Evolutionary conservation across 257 asterid genomes (phyloP).

Genomic region (Penstemon davidsonii): DNA sequence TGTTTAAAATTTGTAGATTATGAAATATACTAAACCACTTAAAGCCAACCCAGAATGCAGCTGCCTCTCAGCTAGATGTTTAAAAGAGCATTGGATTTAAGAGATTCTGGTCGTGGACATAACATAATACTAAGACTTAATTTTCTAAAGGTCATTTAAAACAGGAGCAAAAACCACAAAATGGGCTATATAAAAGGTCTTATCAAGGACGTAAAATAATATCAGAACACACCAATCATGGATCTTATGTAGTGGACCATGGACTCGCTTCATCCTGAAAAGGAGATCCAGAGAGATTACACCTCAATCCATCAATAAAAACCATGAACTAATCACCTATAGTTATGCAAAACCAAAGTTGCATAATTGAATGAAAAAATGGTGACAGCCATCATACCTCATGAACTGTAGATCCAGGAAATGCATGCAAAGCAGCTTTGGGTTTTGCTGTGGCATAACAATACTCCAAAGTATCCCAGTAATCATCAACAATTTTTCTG

Average conservation of each 20-base stretch:
- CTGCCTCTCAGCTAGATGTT: slow-evolving; percentile 4
- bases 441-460: slow-evolving; percentile 78
- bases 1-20: too few species aligned
- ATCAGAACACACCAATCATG: slow-evolving; percentile 19
- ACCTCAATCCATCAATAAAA: slow-evolving; percentile 23
- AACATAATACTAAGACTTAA: neutral
- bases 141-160: slow-evolving; percentile 11
- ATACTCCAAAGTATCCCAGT: slow-evolving; percentile 93
- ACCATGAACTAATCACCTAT: slow-evolving; percentile 17
- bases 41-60: slow-evolving; percentile 4
- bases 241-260: slow-evolving; percentile 7
- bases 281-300: neutral
- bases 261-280: slow-evolving; percentile 3
- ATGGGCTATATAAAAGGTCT: slow-evolving; percentile 10
- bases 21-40: slow-evolving; percentile 2
- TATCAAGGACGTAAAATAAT: slow-evolving; percentile 14
- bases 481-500: slow-evolving; percentile 76
- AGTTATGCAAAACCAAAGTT: slow-evolving; percentile 5
- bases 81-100: neutral
- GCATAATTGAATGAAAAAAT: slow-evolving; percentile 8
- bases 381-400: slow-evolving; percentile 55
- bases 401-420: slow-evolving; percentile 89
- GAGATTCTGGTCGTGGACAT: slow-evolving; percentile 5
- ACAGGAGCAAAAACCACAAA: neutral
- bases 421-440: slow-evolving; percentile 84